Conservation (phyloP, 2,329 filamentous ascomycete genomes). For the Claviceps sp. region DNA sequence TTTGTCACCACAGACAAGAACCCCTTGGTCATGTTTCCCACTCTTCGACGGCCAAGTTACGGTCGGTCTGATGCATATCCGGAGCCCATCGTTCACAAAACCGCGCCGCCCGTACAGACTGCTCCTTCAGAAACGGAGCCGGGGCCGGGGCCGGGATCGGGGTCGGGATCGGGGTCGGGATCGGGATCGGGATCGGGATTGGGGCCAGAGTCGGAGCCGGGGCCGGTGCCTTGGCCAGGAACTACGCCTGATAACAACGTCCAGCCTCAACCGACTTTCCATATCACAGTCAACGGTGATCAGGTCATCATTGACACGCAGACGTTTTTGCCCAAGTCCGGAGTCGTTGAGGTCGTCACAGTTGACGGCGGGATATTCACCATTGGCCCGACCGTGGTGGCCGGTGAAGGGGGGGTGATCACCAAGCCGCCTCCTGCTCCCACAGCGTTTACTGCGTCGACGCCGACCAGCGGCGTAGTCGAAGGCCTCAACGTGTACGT, state of each 20-base stretch:
- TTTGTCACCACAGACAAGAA: constrained; percentile 43
- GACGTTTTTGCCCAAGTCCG: constrained; percentile 28
- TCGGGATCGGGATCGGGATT: too few relatives aligned
- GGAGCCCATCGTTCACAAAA: constrained; percentile 9
- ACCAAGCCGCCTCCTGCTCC: constrained; percentile 23
- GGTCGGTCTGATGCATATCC: constrained; percentile 4
- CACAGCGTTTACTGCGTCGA: constrained; percentile 17
- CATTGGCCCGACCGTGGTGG: constrained; percentile 31
- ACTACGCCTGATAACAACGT: background rate
- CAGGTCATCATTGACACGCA: constrained; percentile 33
- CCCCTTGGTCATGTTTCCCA: constrained; percentile 32
- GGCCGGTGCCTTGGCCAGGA: background rate
- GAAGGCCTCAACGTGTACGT: constrained; percentile 28
- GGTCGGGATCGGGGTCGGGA: too few relatives aligned
- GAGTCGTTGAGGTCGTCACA: constrained; percentile 27
- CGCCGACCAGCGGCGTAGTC: constrained; percentile 24
- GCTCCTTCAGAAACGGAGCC: background rate
- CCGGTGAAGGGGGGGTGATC: constrained; percentile 31
- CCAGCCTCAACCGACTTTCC: constrained; percentile 16
- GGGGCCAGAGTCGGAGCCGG: too few relatives aligned
- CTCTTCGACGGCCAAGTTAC: constrained; percentile 23
- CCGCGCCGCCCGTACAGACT: background rate
- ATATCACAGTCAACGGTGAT: constrained; percentile 29
- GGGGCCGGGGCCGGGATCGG: too few relatives aligned
- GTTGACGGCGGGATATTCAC: constrained; percentile 30